A percentile compares a stretch with the other conserved stretches of the same genome.
Conservation (phyloP, 768 basidiomycete genomes). For the Auricularia auricula-judae region DNA sequence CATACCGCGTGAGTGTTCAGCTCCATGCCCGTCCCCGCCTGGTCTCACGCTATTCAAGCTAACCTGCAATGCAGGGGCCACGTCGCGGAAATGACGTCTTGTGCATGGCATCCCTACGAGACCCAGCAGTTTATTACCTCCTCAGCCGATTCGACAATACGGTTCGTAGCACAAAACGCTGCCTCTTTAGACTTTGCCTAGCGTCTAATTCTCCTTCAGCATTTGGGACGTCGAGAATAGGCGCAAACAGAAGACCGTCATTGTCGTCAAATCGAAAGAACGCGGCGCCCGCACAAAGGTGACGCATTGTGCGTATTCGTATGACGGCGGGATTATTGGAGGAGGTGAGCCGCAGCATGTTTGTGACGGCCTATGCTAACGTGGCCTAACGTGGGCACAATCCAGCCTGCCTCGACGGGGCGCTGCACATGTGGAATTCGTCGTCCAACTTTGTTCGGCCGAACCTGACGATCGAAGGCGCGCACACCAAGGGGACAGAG, state of each 20-base stretch:
- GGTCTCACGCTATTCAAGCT: conserved; percentile 1
- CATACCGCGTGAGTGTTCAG: conserved; percentile 72
- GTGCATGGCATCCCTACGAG: conserved; percentile 89
- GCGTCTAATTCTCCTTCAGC: conserved; percentile 27
- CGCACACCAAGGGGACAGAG: conserved; percentile 78
- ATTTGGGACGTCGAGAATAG: conserved; percentile 93
- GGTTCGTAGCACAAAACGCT: conserved; percentile 33
- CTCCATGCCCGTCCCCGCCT: conserved; percentile 5
- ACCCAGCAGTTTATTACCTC: conserved; percentile 77
- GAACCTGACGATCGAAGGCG: conserved; percentile 73
- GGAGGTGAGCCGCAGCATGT: conserved; percentile 49
- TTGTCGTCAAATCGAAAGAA: conserved; percentile 94
- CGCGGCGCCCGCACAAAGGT: conserved; percentile 90
- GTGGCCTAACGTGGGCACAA: not conserved
- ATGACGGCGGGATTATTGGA: conserved; percentile 80
- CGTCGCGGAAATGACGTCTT: conserved; percentile 82
- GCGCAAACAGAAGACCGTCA: conserved; percentile 89
- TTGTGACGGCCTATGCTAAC: not conserved
- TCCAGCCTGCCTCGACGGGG: conserved; percentile 81
- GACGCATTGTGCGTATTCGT: conserved; percentile 74
- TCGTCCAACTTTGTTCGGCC: conserved; percentile 90
- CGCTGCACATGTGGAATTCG: conserved; percentile 87
- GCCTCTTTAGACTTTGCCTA: not conserved
- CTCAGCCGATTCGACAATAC: conserved; percentile 91
- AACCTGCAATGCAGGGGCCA: conserved; percentile 58